phyloP scores from a whole-genome alignment of 2,329 filamentous ascomycete genomes.

The Blumeria graminis region DNA sequence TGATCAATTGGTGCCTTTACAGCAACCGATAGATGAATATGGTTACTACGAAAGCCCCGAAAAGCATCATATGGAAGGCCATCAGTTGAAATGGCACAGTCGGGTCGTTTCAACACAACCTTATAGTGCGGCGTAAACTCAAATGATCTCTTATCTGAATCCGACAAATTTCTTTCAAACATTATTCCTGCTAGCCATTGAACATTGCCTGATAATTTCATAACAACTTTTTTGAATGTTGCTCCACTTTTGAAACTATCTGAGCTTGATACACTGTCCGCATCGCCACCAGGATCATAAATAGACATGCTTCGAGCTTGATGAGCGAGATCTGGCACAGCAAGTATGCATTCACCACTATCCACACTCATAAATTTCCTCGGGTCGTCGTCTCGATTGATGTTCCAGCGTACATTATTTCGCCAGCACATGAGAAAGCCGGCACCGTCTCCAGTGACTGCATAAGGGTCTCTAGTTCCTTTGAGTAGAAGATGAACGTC shows the following conservation, averaged over 20 bases:
- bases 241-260: slow-evolving; percentile 47
- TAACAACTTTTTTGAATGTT: slow-evolving; percentile 93
- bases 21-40: slow-evolving; percentile 87
- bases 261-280: slow-evolving; percentile 25
- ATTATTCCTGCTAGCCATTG: slow-evolving; percentile 78
- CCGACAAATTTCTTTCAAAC: slow-evolving; percentile 61
- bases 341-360: slow-evolving; percentile 83
- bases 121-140: slow-evolving; percentile 84
- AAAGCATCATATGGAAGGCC: slow-evolving; percentile 67
- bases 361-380: slow-evolving; percentile 88
- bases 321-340: slow-evolving; percentile 78
- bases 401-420: slow-evolving; percentile 69
- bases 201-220: slow-evolving; percentile 94
- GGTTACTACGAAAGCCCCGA: slow-evolving; percentile 81
- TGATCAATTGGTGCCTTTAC: slow-evolving; percentile 68
- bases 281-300: slow-evolving; percentile 23
- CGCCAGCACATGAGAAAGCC: slow-evolving; percentile 98
- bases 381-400: slow-evolving; percentile 67
- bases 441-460: slow-evolving; percentile 74
- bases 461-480: slow-evolving; percentile 76
- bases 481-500: slow-evolving; percentile 88
- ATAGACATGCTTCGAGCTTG: slow-evolving; percentile 38
- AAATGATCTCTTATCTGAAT: slow-evolving; percentile 48
- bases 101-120: slow-evolving; percentile 61
- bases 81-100: slow-evolving; percentile 35